A percentile compares a stretch with the other conserved stretches of the same genome.
phyloP scores from a whole-genome alignment of 2,329 filamentous ascomycete species.

The Venturia carpophila region DNA sequence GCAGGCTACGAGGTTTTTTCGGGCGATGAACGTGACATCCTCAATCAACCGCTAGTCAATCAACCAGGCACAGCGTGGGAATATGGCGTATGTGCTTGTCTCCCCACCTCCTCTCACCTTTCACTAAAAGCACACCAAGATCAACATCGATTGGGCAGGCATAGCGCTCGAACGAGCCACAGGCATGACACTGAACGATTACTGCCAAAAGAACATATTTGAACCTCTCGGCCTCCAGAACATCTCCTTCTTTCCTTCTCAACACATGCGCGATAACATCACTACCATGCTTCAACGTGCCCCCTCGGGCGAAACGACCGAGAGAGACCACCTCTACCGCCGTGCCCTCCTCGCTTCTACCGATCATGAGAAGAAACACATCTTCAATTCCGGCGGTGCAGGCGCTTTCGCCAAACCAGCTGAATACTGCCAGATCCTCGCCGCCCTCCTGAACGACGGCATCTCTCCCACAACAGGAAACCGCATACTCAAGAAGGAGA shows the following conservation, averaged over 20 bases:
- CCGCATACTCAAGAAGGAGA: conserved; percentile 48
- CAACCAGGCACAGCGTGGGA: conserved; percentile 18
- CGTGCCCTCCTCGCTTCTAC: conserved; percentile 39
- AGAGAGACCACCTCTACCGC: conserved; percentile 45
- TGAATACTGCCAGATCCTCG: conserved; percentile 55
- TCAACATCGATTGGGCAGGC: conserved; percentile 44
- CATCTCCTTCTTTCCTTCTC: conserved; percentile 17
- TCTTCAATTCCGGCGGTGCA: conserved; percentile 55
- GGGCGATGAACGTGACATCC: conserved; percentile 9
- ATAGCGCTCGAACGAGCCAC: conserved; percentile 40
- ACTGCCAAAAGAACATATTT: conserved; percentile 41
- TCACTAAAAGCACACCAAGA: conserved; percentile 30
- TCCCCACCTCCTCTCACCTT: not conserved
- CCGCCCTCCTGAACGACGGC: conserved; percentile 57
- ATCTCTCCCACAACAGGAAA: conserved; percentile 48
- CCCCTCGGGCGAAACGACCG: conserved; percentile 31
- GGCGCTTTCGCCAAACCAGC: conserved; percentile 52
- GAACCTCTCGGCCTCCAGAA: conserved; percentile 36
- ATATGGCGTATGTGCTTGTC: conserved; percentile 14
- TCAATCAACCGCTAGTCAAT: conserved; percentile 12
- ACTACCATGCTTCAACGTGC: conserved; percentile 16
- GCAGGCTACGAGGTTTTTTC: conserved; percentile 16
- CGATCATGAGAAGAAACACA: conserved; percentile 35
- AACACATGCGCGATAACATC: conserved; percentile 14
- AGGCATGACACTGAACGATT: conserved; percentile 37